Evolutionary conservation across 202 grass and related monocot species (phyloP), one percentile per base, ranked within the genome.

Genomic region (Brachypodium distachyon): DNA sequence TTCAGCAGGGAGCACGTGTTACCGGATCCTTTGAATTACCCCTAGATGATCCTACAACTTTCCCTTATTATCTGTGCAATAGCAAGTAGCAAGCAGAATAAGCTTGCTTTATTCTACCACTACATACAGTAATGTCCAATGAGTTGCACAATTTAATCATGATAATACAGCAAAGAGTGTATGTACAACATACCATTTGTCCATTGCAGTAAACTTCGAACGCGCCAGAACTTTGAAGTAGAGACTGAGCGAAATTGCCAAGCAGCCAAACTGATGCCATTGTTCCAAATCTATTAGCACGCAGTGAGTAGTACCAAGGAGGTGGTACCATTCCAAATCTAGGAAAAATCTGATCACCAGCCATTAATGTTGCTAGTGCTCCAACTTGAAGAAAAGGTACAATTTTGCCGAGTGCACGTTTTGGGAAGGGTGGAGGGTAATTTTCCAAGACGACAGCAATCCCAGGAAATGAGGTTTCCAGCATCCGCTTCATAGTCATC

Each of bases 171-270:
- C 23, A 69, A 55, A 52, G 36, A 14, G 46, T 43, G 7, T 67
- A 66, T 67, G 61, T 16, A 70, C 39, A 61, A 55, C 80, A 72
- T 94, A 98, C 95, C 89, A 98, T 71, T 56, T 94, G 89, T 10
- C 91, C 91, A 12, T 97, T 88, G 85, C 86, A 97, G 78, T 84
- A 92, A 83, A 98, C 95, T 84, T 98, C 95, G 67, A 98, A 98
- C 37, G 95, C 95, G 39, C 95, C 95, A 56, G 95, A 94, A 83
- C 91, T 94, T 81, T 90, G 95, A 39, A 98, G 73, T 79, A 91
- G 86, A 51, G 86, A 92, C 78, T 97, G 95, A 12, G 86, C 73
- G 0, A 98, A 98, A 83, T 90, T 94, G 43, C 91, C 91, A 77
- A 92, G 85, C 25, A 94, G 44, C 91, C 91, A 94, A 41, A 90